These are phyloP conservation scores for Colletotrichum shisoi DNA, from an alignment of 2,329 filamentous ascomycete genomes.

Conservation along the genomic window DNA sequence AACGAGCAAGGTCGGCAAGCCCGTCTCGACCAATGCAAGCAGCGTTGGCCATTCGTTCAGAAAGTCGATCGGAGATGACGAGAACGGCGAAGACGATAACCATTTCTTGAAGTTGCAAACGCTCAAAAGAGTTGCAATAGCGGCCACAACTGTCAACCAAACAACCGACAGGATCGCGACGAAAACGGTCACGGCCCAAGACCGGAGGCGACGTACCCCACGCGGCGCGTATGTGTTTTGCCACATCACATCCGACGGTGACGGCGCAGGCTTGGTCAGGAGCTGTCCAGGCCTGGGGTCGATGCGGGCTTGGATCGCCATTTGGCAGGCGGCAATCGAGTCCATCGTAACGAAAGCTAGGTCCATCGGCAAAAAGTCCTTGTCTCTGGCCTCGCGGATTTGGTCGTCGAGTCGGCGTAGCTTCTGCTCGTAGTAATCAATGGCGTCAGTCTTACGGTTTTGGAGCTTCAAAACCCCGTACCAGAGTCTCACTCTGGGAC, in stretches of 20 bases:
- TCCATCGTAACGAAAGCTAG: conserved; percentile 98
- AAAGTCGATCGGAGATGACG: conserved; percentile 68
- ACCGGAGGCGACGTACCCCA: conserved; percentile 74
- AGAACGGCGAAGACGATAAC: conserved; percentile 71
- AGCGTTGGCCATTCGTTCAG: conserved; percentile 74
- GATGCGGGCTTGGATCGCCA: conserved; percentile 93
- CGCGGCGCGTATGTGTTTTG: conserved; percentile 86
- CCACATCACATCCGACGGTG: conserved; percentile 95
- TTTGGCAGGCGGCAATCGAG: conserved; percentile 88
- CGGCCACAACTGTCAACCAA: conserved; percentile 84
- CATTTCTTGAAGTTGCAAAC: conserved; percentile 79
- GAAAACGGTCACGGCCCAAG: conserved; percentile 83
- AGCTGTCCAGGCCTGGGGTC: conserved; percentile 88
- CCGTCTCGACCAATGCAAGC: conserved; percentile 82
- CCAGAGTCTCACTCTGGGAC: conserved; percentile 77
- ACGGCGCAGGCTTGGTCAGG: conserved; percentile 83
- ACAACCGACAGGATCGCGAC: conserved; percentile 85
- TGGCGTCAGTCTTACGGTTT: conserved; percentile 81
- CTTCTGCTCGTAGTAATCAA: conserved; percentile 92
- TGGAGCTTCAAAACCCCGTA: conserved; percentile 78
- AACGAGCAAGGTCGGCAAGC: conserved; percentile 82
- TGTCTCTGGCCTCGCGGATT: conserved; percentile 73
- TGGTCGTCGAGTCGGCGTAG: conserved; percentile 79
- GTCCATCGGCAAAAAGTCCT: conserved; percentile 78
- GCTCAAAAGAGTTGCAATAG: conserved; percentile 80